Conservation (phyloP, 441 rosid genomes). For the Erysimum pusillum region DNA sequence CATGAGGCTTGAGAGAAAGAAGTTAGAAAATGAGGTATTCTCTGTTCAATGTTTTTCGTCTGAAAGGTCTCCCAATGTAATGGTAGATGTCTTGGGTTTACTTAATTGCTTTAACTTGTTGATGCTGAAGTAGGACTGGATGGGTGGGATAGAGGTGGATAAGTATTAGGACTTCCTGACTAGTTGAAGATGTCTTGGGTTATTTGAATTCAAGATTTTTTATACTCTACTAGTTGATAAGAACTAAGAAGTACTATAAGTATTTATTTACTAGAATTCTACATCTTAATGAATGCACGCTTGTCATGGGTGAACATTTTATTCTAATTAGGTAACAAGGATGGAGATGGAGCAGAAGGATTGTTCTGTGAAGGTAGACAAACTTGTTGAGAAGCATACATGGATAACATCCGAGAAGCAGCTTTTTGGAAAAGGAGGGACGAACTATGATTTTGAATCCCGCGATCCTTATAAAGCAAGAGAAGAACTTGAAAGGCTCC, state of each 20-base stretch:
- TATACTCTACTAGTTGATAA: constrained; percentile 1
- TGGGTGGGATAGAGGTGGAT: constrained; percentile 7
- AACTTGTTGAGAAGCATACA: constrained; percentile 90
- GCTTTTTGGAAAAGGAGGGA: constrained; percentile 91
- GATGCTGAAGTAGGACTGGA: background rate
- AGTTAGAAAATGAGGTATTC: constrained; percentile 96
- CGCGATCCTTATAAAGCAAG: constrained; percentile 76
- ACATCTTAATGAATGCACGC: constrained; percentile 13
- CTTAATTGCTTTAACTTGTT: constrained; percentile 5
- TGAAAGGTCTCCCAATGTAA: background rate
- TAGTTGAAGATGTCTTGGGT: background rate
- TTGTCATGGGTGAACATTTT: constrained; percentile 11
- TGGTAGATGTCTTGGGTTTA: constrained; percentile 24
- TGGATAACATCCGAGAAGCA: constrained; percentile 95
- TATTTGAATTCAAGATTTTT: background rate
- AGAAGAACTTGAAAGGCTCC: constrained; percentile 84
- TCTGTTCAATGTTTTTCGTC: background rate
- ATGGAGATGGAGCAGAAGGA: constrained; percentile 94
- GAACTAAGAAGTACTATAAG: constrained; percentile 13
- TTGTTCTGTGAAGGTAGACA: constrained; percentile 83
- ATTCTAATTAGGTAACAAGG: constrained; percentile 65
- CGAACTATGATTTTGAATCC: constrained; percentile 91
- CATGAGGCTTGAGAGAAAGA: constrained; percentile 86
- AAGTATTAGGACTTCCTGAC: background rate
- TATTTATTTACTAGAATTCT: background rate